Base-by-base conservation (phyloP, 306 rosid species). In the Begonia fuchsioides region DNA sequence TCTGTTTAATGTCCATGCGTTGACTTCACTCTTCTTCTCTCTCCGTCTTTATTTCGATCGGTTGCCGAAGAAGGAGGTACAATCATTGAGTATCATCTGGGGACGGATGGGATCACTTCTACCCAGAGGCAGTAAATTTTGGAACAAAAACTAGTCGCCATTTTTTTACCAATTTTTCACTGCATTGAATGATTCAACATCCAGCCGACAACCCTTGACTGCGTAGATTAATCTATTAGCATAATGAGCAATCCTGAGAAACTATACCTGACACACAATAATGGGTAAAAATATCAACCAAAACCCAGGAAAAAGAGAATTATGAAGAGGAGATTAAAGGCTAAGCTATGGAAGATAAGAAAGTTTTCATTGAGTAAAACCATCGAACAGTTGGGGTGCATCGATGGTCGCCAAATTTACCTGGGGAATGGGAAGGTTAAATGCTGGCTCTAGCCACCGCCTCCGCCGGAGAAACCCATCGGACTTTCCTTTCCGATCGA, bases 21-120 rank as follows among this genome's bases (percentile, higher is more conserved):
- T 65, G 72, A 66, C 88, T 74, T 44, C 44, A 48, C 40, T 47
- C 60, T 50, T 44, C 16, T 59, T 16, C 17, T 49, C 57, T 66
- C 63, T 43, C 51, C 50, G 60, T 62, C 61, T 60, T 62, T 71
- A 53, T 72, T 67, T 69, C 59, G 40, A 56, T 53, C 54, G 65
- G 67, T 38, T 56, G 45, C 35, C 7, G 35, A 26, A 26, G 35
- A 4, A 26, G 35, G 35, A 26, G 35, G 35, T 6, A 26, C 7
- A 26, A 26, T 26, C 35, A 26, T 26, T 26, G 7, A 26, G 35
- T 8, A 26, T 26, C 35, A 26, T 4, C 35, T 26, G 35, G 35
- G 35, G 35, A 26, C 35, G 35, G 35, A 3, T 26, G 35, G 7
- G 35, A 26, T 26, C 35, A 8, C 35, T 26, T 26, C 35, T 26